Evolutionary conservation across 2,329 filamentous ascomycete species (phyloP).

Genomic region (Acephala macrosclerotiorum): DNA sequence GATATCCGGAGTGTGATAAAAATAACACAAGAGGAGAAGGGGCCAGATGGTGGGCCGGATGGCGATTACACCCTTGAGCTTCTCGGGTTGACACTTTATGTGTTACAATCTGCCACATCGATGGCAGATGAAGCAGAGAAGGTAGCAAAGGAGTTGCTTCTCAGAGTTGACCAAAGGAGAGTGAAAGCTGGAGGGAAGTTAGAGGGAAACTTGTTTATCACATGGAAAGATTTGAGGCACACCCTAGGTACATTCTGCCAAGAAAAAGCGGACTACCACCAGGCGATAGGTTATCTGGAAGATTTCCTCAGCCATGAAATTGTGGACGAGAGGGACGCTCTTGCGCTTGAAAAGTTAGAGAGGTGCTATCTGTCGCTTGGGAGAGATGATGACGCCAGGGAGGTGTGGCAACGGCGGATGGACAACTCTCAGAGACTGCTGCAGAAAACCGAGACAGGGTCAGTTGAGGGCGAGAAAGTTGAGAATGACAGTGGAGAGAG

Average conservation of each 20-base stretch:
- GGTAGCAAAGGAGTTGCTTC: slow-evolving; percentile 6
- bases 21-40: slow-evolving; percentile 4
- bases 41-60: slow-evolving; percentile 3
- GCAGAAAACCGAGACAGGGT: no score
- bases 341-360: slow-evolving; percentile 16
- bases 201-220: slow-evolving; percentile 15
- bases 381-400: no score
- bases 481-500: no score
- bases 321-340: slow-evolving; percentile 15
- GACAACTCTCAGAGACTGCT: no score
- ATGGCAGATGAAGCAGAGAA: slow-evolving; percentile 18
- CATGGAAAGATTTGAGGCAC: slow-evolving; percentile 21
- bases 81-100: slow-evolving; percentile 17
- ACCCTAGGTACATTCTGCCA: slow-evolving; percentile 12
- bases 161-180: slow-evolving; percentile 4
- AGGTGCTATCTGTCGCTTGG: no score
- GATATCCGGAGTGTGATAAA: neutral
- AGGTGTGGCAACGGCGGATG: no score
- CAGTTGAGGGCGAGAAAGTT: no score
- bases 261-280: neutral
- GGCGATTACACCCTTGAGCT: slow-evolving; percentile 18
- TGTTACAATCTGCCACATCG: slow-evolving; percentile 10
- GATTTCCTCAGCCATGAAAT: slow-evolving; percentile 8
- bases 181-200: slow-evolving; percentile 3
- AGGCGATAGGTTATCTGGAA: slow-evolving; percentile 16